Evolutionary conservation across 179 eudicot species (phyloP).

Genomic region (Silene coronaria): DNA sequence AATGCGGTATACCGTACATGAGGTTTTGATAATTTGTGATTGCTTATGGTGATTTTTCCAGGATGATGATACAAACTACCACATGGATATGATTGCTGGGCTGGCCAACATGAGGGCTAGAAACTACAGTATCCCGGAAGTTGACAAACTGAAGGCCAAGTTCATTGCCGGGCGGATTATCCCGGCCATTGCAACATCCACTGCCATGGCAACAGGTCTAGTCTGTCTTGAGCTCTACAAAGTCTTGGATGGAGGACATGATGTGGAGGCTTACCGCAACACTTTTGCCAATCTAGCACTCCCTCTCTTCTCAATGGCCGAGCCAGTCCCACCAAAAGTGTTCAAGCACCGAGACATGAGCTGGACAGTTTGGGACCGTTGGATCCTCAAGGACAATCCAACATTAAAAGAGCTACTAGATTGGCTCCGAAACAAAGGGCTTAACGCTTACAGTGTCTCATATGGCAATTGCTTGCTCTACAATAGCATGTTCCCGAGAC

Average conservation of each 20-base stretch:
- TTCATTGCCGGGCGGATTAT: slow-evolving; percentile 91
- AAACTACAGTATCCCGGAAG: slow-evolving; percentile 83
- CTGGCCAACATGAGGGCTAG: slow-evolving; percentile 98
- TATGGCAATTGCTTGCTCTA: slow-evolving; percentile 59
- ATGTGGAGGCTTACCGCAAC: slow-evolving; percentile 83
- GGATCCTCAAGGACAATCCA: slow-evolving; percentile 56
- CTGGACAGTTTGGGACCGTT: slow-evolving; percentile 96
- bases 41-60: slow-evolving; percentile 14
- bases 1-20: background rate
- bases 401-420: slow-evolving; percentile 48
- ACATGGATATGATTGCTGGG: slow-evolving; percentile 89
- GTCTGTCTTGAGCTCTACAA: slow-evolving; percentile 92
- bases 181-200: slow-evolving; percentile 88
- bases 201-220: slow-evolving; percentile 47
- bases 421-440: slow-evolving; percentile 55
- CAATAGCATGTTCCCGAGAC: slow-evolving; percentile 72
- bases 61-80: slow-evolving; percentile 93
- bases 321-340: slow-evolving; percentile 83
- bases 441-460: slow-evolving; percentile 56
- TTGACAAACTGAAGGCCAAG: slow-evolving; percentile 85
- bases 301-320: slow-evolving; percentile 85
- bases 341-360: slow-evolving; percentile 76
- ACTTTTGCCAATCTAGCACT: slow-evolving; percentile 83
- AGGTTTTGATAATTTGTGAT: background rate
- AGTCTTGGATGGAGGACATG: slow-evolving; percentile 61